phyloP scores from a whole-genome alignment of 805 yeast species.

The Lipomyces spencermartinsiae region DNA sequence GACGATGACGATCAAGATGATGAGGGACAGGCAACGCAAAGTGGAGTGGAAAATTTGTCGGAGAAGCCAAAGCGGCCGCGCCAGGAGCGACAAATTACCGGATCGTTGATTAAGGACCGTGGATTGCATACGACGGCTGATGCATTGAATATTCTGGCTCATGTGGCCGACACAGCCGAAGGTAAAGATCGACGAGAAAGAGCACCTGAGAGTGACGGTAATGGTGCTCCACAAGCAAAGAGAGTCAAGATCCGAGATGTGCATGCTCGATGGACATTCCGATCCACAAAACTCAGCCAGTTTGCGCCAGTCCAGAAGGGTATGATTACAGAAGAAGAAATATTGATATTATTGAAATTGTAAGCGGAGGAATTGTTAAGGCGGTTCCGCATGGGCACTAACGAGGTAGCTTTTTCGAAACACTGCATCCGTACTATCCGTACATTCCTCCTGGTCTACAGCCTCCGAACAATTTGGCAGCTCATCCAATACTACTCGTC shows the following conservation, averaged over 20 bases:
- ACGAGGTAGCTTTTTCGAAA: conserved; percentile 59
- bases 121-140: conserved; percentile 49
- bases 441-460: conserved; percentile 79
- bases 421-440: conserved; percentile 91
- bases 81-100: conserved; percentile 18
- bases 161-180: conserved; percentile 45
- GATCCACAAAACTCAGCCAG: conserved; percentile 31
- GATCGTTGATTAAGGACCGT: conserved; percentile 36
- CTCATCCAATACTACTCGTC: conserved; percentile 80
- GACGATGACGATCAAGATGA: conserved; percentile 45
- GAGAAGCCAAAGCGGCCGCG: not conserved
- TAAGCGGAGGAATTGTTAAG: not conserved
- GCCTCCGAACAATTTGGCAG: conserved; percentile 67
- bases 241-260: conserved; percentile 2
- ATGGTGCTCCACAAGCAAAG: conserved; percentile 13
- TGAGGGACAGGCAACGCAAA: not conserved
- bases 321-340: conserved; percentile 60
- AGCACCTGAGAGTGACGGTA: not conserved
- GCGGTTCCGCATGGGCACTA: conserved; percentile 30
- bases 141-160: conserved; percentile 49
- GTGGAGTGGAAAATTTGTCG: no score
- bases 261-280: conserved; percentile 32
- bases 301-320: conserved; percentile 47
- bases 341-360: conserved; percentile 43
- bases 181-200: conserved; percentile 21